Evolutionary conservation across 306 rosid species (phyloP).

Genomic region (Hippophae rhamnoides): DNA sequence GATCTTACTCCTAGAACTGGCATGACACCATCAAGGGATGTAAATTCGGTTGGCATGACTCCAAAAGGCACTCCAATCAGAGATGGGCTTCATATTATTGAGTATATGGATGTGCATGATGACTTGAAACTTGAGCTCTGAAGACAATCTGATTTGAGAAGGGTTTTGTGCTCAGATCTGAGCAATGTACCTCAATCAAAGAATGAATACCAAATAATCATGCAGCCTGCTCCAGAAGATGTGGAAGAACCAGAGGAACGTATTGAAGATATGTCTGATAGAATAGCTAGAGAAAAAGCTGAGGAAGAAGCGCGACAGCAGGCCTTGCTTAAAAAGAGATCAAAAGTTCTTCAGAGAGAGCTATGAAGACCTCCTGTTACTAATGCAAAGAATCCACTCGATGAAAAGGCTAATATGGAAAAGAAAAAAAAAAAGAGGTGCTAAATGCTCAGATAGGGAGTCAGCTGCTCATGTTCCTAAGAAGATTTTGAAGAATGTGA

Average conservation of each 20-base stretch:
- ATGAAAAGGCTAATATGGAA: slow-evolving; percentile 51
- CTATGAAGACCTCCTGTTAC: slow-evolving; percentile 88
- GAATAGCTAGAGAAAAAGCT: slow-evolving; percentile 79
- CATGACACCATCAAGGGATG: slow-evolving; percentile 83
- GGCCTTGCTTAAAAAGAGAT: slow-evolving; percentile 82
- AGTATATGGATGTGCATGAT: slow-evolving; percentile 60
- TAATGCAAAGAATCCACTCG: slow-evolving; percentile 73
- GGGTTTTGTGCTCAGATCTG: slow-evolving; percentile 64
- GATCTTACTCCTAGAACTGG: slow-evolving; percentile 74
- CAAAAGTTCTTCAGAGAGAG: slow-evolving; percentile 89
- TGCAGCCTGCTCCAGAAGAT: slow-evolving; percentile 79
- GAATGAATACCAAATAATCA: slow-evolving; percentile 77
- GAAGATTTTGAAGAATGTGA: slow-evolving; percentile 77
- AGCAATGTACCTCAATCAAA: slow-evolving; percentile 64
- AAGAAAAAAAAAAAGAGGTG: slow-evolving; percentile 70
- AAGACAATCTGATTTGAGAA: slow-evolving; percentile 65
- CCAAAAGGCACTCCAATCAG: slow-evolving; percentile 85
- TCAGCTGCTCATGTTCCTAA: slow-evolving; percentile 37
- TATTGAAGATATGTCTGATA: slow-evolving; percentile 92
- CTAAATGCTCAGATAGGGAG: slow-evolving; percentile 44
- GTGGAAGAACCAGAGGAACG: slow-evolving; percentile 62
- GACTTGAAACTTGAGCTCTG: slow-evolving; percentile 60
- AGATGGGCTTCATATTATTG: slow-evolving; percentile 81
- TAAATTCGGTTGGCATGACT: slow-evolving; percentile 57
- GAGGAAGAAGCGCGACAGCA: slow-evolving; percentile 80